Base-by-base conservation (phyloP, 2,329 filamentous ascomycete species). In the Herpotrichia juniperi region DNA sequence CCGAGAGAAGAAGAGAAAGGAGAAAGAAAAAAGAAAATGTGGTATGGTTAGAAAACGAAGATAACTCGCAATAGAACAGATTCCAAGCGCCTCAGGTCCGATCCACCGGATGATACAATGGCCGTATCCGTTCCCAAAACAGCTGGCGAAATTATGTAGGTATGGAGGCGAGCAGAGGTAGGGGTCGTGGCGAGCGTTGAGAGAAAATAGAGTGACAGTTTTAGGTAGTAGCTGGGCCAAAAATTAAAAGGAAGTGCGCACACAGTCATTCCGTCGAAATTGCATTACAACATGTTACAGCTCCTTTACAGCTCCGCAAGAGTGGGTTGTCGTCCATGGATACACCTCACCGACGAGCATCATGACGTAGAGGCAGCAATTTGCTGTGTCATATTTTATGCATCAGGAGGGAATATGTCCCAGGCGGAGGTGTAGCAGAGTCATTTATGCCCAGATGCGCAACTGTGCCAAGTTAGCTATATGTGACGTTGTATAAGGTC, bases 381-480 rank as follows among this genome's bases (percentile, higher is more conserved):
- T 50, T 25, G 11, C 11, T 42, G 9, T 31, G 9, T 31, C 21
- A 7, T 17, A 17, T 14, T 7, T n/a, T 37, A 37, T 37, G 34
- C 34, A 17, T 17, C 34, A 37, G 30, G 16, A n/a, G 14, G 21
- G 17, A 37, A 34, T 34, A 17, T 4, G 34, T 21, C 34, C 34
- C 34, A 37, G n/a, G 34, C 34, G 16, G 17, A 37, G 34, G 34
- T 37, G 8, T 24, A 59, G 49, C 50, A 45, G 53, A 24, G 42
- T 57, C 53, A 40, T 58, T 70, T 72, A 81, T 75, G 79, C 79
- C 79, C 79, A 81, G 66, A 81, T 79, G 53, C 79, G 78, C 53
- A 81, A 73, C 79, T 81, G 63, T 39, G 45, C 22, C 25, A 53
- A 34, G 63, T 73, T 43, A 72, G 69, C 53, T 21, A 55, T 48